Evolutionary conservation across 306 rosid species (phyloP).

Genomic region (Cicer judaicum): DNA sequence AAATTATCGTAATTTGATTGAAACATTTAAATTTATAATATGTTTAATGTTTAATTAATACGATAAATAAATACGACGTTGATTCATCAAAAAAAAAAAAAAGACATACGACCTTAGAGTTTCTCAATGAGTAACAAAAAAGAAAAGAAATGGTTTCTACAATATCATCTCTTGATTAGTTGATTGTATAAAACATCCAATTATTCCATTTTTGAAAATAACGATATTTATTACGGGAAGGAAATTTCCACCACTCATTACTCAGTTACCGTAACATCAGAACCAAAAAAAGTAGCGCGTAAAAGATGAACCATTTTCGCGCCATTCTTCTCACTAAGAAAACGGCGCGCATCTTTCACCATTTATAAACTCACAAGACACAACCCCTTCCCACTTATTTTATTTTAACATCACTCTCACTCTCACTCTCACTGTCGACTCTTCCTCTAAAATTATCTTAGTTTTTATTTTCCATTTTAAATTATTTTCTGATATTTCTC

Average conservation of each 20-base stretch:
- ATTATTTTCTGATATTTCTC: neutral
- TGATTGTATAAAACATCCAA: too few relatives aligned
- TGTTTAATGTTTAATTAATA: too few relatives aligned
- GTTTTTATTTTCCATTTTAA: too few relatives aligned
- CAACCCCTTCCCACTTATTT: neutral
- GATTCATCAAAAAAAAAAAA: too few relatives aligned
- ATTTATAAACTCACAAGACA: neutral
- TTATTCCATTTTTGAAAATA: too few relatives aligned
- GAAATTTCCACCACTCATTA: neutral
- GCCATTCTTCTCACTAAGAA: neutral
- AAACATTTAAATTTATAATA: too few relatives aligned
- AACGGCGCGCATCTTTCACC: neutral
- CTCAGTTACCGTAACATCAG: neutral
- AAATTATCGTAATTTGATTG: too few relatives aligned
- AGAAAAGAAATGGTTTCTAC: too few relatives aligned
- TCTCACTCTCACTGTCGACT: neutral
- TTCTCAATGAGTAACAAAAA: too few relatives aligned
- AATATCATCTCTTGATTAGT: too few relatives aligned
- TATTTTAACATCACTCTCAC: neutral
- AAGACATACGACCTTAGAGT: too few relatives aligned
- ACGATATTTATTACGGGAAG: neutral
- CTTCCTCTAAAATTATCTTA: neutral
- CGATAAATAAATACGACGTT: too few relatives aligned
- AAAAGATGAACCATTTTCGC: neutral
- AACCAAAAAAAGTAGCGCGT: neutral